Base-by-base conservation (phyloP, 345 rosid species). In the Cardamine chenopodiifolia region DNA sequence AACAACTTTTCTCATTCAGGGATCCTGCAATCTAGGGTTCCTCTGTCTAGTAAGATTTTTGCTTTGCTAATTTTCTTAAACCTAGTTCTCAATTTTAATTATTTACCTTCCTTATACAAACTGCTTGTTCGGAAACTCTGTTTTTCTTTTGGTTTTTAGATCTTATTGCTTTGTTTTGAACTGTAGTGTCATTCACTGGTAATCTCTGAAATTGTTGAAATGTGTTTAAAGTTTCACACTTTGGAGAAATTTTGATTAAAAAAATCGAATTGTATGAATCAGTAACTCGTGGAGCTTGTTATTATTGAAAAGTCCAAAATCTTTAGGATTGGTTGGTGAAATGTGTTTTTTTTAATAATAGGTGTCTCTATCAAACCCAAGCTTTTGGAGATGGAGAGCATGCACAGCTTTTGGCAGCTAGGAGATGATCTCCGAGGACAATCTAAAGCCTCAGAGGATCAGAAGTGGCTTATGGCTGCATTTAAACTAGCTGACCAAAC, bases 351-450 rank as follows among this genome's bases (percentile, higher is more conserved):
- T 13, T 4, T 12, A 19, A 17, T 42, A 48, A 32, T 63, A 64
- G 70, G 48, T 65, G 26, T 63, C 57, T 73, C 37, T 54, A 12
- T 42, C 71, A 63, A 31, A 15, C 56, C 39, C 53, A 63, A 63
- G 14, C 35, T 59, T 59, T 57, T 14, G 55, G 52, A 58, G 67
- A 74, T 74, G 78, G 78, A 74, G 54, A 74, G 39, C 61, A 66
- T 74, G 72, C 66, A 14, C 42, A 90, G 89, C 87, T 90, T 86
- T 78, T 93, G 98, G 97, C 93, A 90, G 78, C 74, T 93, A 78
- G 98, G 96, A 26, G 98, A 93, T 75, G 97, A 93, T 72, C 94
- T 93, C 68, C 89, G 98, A 70, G 97, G 93, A 57, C 97, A 89
- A 72, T 81, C 91, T 5, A 93, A 83, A 84, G 85, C 75, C 40